A percentile compares a stretch with the other conserved stretches of the same genome.
Evolutionary conservation across 1,284 basidiomycete genomes (phyloP).

Genomic region (Erythrobasidium hasegawianum): DNA sequence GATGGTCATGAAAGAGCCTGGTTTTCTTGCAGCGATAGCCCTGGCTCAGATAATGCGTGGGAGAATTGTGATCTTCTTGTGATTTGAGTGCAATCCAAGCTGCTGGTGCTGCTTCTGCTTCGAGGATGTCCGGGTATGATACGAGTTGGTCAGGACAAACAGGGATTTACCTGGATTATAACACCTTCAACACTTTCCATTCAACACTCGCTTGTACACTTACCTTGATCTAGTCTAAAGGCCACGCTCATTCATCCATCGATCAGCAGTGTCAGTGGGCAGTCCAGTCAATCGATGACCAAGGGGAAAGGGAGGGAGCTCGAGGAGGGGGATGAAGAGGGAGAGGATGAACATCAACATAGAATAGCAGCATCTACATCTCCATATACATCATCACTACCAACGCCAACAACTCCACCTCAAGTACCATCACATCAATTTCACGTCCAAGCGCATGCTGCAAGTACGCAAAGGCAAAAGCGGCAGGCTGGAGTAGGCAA

Average conservation of each 20-base stretch:
- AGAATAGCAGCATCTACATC: neutral
- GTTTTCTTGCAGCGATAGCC: neutral
- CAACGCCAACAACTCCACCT: neutral
- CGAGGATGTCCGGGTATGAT: too few species aligned
- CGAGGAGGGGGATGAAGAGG: neutral
- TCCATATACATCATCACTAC: neutral
- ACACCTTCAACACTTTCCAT: too few species aligned
- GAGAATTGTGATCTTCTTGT: too few species aligned
- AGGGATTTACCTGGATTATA: too few species aligned
- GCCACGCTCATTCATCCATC: too few species aligned
- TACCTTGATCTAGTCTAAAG: too few species aligned
- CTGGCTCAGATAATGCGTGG: too few species aligned
- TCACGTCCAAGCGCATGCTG: neutral
- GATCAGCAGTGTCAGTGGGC: neutral
- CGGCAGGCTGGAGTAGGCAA: constrained; percentile 27
- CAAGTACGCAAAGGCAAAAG: neutral
- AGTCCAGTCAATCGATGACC: neutral
- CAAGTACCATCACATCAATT: neutral
- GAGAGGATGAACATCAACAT: too few species aligned
- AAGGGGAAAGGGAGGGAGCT: neutral
- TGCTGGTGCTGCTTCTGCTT: too few species aligned
- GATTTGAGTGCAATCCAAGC: too few species aligned
- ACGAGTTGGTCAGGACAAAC: too few species aligned
- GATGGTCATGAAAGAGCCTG: neutral
- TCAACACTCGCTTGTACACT: too few species aligned